These are phyloP conservation scores for Candida sanyaensis DNA, from an alignment of 1,139 yeast genomes.

Conservation along the genomic window DNA sequence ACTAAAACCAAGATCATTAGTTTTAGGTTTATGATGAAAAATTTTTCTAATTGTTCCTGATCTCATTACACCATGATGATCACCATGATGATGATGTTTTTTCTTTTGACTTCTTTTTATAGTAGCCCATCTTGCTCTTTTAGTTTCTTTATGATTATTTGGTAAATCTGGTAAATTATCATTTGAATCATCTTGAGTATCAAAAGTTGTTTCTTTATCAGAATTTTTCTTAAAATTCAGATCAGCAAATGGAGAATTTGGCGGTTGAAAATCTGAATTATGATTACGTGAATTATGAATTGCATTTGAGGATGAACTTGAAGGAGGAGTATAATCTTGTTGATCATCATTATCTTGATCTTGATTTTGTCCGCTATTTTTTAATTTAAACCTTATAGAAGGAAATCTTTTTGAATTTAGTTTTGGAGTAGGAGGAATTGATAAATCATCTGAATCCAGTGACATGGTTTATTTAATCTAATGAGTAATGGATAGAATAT, in stretches of 20 bases:
- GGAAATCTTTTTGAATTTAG: slow-evolving; percentile 18
- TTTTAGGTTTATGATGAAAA: slow-evolving; percentile 22
- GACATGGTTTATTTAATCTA: not conserved
- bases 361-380: slow-evolving; percentile 11
- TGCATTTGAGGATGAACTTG: slow-evolving; percentile 11
- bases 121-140: slow-evolving; percentile 90
- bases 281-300: slow-evolving; percentile 1
- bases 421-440: slow-evolving; percentile 15
- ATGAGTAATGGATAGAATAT: not conserved
- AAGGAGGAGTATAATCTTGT: not conserved
- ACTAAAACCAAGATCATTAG: slow-evolving; percentile 24
- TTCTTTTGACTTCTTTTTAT: slow-evolving; percentile 30
- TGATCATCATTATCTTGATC: not conserved
- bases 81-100: not conserved
- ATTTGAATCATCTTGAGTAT: not conserved
- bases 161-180: not conserved
- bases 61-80: slow-evolving; percentile 8
- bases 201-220: not conserved
- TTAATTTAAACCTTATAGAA: slow-evolving; percentile 28
- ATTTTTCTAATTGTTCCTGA: slow-evolving; percentile 18
- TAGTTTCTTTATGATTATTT: not conserved
- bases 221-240: slow-evolving; percentile 2
- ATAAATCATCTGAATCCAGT: slow-evolving; percentile 9
- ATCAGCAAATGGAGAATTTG: slow-evolving; percentile 17
- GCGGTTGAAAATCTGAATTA: not conserved